phyloP scores from a whole-genome alignment of 345 rosid species.

The Linum lewisii region DNA sequence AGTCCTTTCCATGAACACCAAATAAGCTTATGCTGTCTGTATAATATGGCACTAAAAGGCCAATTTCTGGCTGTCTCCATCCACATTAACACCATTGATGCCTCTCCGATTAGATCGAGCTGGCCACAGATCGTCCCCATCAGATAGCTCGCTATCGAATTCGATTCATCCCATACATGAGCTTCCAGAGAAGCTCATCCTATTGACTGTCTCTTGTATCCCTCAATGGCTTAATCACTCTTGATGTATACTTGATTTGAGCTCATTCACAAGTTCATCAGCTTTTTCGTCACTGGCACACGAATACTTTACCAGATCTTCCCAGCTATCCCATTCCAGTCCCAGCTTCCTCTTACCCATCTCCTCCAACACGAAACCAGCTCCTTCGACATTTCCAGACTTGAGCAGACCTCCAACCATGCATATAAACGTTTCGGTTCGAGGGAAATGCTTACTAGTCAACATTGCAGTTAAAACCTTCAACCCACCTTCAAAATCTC shows the following conservation, averaged over 20 bases:
- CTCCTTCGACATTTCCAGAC: constrained; percentile 47
- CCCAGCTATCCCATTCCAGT: constrained; percentile 45
- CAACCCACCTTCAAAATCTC: constrained; percentile 65
- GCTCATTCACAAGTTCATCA: constrained; percentile 36
- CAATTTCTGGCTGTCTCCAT: no score
- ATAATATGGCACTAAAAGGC: no score
- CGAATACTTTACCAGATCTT: constrained; percentile 34
- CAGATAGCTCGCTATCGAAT: no score
- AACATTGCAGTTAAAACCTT: constrained; percentile 68
- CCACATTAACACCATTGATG: no score
- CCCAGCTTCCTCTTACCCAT: constrained; percentile 57
- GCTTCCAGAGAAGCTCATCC: no score
- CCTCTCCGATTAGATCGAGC: no score
- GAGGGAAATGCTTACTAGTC: constrained; percentile 52
- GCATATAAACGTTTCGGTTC: constrained; percentile 36
- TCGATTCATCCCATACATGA: no score
- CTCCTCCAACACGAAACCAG: constrained; percentile 60
- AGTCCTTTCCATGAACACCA: no score
- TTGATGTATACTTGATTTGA: constrained; percentile 10
- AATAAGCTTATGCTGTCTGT: no score
- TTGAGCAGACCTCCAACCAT: constrained; percentile 45
- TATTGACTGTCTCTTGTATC: not conserved
- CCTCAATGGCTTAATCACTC: not conserved
- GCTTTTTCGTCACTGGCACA: constrained; percentile 24
- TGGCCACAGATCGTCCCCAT: no score